Percentiles rank a stretch among this genome's conserved stretches.
Conservation (phyloP, 371 early-diverging fungal species). For the Cokeromyces recurvatus region DNA sequence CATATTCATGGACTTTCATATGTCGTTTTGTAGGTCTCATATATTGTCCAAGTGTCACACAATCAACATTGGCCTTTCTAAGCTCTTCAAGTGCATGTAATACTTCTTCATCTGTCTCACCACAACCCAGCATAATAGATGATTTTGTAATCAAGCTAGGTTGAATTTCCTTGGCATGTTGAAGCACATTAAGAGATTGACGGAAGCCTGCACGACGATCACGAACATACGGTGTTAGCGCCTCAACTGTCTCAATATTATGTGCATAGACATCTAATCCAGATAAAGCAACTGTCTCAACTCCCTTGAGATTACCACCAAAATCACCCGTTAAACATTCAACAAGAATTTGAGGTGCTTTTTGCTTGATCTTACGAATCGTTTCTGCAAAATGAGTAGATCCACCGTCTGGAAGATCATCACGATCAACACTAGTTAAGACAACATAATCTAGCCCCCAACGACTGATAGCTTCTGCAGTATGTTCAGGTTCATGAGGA, state of each 20-base stretch:
- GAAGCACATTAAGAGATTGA: conserved; percentile 86
- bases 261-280: conserved; percentile 98
- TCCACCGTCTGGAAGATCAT: conserved; percentile 93
- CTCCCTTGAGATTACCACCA: conserved; percentile 73
- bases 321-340: conserved; percentile 98
- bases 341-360: conserved; percentile 88
- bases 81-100: conserved; percentile 83
- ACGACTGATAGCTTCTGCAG: conserved; percentile 89
- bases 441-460: conserved; percentile 98
- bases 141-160: conserved; percentile 92
- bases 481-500: conserved; percentile 91
- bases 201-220: conserved; percentile 93
- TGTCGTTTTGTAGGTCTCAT: conserved; percentile 98
- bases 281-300: conserved; percentile 79
- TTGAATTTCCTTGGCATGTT: conserved; percentile 78
- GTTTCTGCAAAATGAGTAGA: conserved; percentile 93
- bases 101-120: conserved; percentile 94
- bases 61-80: conserved; percentile 85
- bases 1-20: conserved; percentile 95
- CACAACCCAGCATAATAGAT: conserved; percentile 96
- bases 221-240: conserved; percentile 85
- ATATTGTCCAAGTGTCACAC: conserved; percentile 97
- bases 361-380: conserved; percentile 79
- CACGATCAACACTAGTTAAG: conserved; percentile 95
- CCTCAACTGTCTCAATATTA: conserved; percentile 97